A percentile compares a stretch with the other conserved stretches of the same genome.
These are phyloP conservation scores for Termitomyces sp. DNA, from an alignment of 768 basidiomycete species.

Conservation along the genomic window DNA sequence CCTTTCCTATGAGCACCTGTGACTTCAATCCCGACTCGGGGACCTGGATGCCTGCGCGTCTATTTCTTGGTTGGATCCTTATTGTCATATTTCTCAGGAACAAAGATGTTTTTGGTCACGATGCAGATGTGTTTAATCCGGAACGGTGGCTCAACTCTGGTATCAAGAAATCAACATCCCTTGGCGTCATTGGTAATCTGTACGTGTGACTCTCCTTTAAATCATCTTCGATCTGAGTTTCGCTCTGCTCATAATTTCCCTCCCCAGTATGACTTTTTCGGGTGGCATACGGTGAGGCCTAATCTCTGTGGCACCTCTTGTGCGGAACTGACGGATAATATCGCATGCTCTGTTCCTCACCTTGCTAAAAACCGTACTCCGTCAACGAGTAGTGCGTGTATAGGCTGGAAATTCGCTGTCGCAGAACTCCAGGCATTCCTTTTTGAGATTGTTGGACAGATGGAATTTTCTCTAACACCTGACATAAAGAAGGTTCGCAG, in stretches of 20 bases:
- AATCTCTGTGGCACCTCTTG: not conserved
- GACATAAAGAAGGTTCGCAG: constrained; percentile 31
- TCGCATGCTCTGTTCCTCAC: not conserved
- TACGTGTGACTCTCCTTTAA: constrained; percentile 17
- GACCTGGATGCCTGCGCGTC: not conserved
- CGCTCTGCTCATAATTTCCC: not conserved
- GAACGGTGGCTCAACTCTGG: constrained; percentile 44
- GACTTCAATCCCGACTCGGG: too few species aligned
- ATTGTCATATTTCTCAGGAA: constrained; percentile 23
- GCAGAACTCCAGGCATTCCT: constrained; percentile 57
- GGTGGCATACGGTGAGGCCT: constrained; percentile 26
- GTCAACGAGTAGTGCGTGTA: constrained; percentile 23
- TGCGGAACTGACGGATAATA: not conserved
- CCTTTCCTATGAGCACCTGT: not conserved
- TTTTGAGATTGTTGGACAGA: constrained; percentile 49
- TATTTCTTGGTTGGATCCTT: not conserved
- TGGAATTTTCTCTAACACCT: constrained; percentile 45
- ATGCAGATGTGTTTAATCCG: constrained; percentile 44
- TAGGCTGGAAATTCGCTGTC: constrained; percentile 39
- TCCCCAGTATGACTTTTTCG: constrained; percentile 25
- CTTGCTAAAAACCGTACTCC: not conserved
- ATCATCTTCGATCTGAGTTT: not conserved
- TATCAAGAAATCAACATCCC: constrained; percentile 36
- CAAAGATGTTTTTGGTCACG: constrained; percentile 41
- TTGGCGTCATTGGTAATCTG: constrained; percentile 49